A percentile compares a stretch with the other conserved stretches of the same genome.
These are phyloP conservation scores for Tanacetum coccineum DNA, from an alignment of 129 eudicot genomes.

Conservation along the genomic window DNA sequence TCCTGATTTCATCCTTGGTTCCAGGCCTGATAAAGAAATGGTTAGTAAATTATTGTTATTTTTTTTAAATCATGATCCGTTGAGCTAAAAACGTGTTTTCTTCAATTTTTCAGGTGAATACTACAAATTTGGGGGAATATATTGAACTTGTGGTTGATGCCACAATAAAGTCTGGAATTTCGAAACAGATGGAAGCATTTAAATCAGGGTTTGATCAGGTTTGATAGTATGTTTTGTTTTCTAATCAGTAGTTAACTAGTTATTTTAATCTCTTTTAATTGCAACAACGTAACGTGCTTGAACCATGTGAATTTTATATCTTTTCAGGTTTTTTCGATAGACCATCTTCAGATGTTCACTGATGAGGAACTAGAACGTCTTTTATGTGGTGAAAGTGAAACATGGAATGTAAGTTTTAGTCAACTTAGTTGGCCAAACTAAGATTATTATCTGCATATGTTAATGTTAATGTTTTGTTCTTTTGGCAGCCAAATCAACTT, in stretches of 20 bases:
- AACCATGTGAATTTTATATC: constrained; percentile 3
- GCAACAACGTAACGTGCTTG: constrained; percentile 8
- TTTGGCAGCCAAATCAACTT: constrained; percentile 64
- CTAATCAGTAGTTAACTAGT: neutral
- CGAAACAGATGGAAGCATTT: constrained; percentile 90
- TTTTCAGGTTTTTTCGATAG: constrained; percentile 68
- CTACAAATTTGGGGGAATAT: constrained; percentile 65
- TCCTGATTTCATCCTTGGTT: constrained; percentile 60
- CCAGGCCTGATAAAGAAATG: constrained; percentile 46
- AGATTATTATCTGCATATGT: neutral
- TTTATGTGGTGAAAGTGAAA: constrained; percentile 83
- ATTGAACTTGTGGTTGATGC: constrained; percentile 65
- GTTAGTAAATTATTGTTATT: constrained; percentile 36
- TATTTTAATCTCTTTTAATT: neutral
- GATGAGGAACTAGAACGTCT: constrained; percentile 87
- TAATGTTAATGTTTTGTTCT: constrained; percentile 22
- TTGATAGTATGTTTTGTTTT: neutral
- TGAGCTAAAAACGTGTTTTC: constrained; percentile 1
- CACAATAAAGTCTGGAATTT: constrained; percentile 65
- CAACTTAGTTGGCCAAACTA: neutral
- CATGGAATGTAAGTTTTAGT: constrained; percentile 65
- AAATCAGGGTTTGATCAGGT: constrained; percentile 88
- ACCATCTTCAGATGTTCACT: constrained; percentile 65
- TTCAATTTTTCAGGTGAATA: constrained; percentile 49
- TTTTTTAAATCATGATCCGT: neutral